Conservation (phyloP, 768 basidiomycete species). For the Suillus weaverae region DNA sequence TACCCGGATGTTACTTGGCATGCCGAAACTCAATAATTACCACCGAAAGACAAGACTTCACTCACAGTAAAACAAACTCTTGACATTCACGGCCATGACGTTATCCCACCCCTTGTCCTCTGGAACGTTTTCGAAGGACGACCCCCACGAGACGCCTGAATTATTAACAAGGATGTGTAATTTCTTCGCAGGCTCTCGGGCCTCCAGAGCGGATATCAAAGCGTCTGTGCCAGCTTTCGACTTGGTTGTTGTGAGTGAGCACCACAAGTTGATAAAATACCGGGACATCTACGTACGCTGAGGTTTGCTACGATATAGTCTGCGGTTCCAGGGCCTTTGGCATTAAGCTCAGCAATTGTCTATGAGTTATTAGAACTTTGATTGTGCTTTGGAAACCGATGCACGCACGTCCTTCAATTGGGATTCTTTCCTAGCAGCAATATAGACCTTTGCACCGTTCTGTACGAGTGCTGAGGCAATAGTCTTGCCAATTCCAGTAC, state of each 20-base stretch:
- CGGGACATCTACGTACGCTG: conserved; percentile 45
- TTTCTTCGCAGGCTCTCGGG: conserved; percentile 55
- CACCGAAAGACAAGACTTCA: conserved; percentile 5
- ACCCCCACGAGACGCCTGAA: conserved; percentile 80
- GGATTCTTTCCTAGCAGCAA: conserved; percentile 80
- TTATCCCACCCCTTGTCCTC: conserved; percentile 88
- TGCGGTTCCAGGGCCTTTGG: conserved; percentile 57
- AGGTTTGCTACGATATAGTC: conserved; percentile 77
- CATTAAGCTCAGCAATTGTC: conserved; percentile 61
- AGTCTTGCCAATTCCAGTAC: conserved; percentile 82
- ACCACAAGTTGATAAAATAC: background rate
- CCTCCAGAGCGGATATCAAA: conserved; percentile 65
- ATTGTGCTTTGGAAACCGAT: background rate
- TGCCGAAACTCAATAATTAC: conserved; percentile 2
- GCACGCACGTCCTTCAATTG: conserved; percentile 68
- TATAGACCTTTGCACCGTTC: conserved; percentile 89
- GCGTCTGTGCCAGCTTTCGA: conserved; percentile 78
- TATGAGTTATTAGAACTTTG: conserved; percentile 18
- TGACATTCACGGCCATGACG: conserved; percentile 81
- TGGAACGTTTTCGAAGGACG: conserved; percentile 65
- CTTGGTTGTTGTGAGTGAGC: conserved; percentile 33
- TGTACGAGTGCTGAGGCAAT: conserved; percentile 80
- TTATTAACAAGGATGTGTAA: conserved; percentile 86
- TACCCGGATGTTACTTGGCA: conserved; percentile 45
- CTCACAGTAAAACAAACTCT: conserved; percentile 80